Conservation (phyloP, 768 basidiomycete genomes). For the Cantharellus cinnabarinus region DNA sequence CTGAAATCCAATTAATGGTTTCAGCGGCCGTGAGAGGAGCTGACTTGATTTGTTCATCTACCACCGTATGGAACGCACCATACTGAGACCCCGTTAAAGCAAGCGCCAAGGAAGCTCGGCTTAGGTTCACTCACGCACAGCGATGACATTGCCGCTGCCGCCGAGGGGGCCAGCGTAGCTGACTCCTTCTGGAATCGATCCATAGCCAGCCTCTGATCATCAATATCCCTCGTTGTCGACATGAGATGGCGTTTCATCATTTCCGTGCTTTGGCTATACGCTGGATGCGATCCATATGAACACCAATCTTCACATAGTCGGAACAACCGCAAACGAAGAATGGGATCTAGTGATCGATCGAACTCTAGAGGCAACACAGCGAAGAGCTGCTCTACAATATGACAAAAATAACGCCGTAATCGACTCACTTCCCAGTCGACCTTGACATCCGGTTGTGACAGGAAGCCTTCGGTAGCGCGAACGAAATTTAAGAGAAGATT, state of each 20-base stretch:
- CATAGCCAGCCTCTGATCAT: constrained; percentile 9
- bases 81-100: too few relatives aligned
- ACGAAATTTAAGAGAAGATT: constrained; percentile 73
- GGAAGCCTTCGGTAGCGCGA: constrained; percentile 55
- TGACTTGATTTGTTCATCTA: constrained; percentile 13
- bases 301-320: constrained; percentile 89
- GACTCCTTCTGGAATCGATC: constrained; percentile 55
- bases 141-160: constrained; percentile 72
- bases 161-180: constrained; percentile 50
- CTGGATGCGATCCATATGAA: constrained; percentile 38
- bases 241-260: constrained; percentile 49
- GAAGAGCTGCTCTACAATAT: constrained; percentile 69
- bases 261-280: constrained; percentile 30
- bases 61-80: too few relatives aligned
- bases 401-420: constrained; percentile 78
- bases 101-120: too few relatives aligned
- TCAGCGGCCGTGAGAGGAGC: constrained; percentile 30
- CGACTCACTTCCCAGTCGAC: constrained; percentile 62
- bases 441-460: constrained; percentile 49
- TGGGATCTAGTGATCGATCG: background rate
- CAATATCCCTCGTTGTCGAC: constrained; percentile 13
- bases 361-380: constrained; percentile 29
- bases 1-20: constrained; percentile 44
- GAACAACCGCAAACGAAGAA: constrained; percentile 25
- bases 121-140: constrained; percentile 45